Evolutionary conservation across 2,329 filamentous ascomycete species (phyloP).

Genomic region (Torrubiellomyces zombiae): DNA sequence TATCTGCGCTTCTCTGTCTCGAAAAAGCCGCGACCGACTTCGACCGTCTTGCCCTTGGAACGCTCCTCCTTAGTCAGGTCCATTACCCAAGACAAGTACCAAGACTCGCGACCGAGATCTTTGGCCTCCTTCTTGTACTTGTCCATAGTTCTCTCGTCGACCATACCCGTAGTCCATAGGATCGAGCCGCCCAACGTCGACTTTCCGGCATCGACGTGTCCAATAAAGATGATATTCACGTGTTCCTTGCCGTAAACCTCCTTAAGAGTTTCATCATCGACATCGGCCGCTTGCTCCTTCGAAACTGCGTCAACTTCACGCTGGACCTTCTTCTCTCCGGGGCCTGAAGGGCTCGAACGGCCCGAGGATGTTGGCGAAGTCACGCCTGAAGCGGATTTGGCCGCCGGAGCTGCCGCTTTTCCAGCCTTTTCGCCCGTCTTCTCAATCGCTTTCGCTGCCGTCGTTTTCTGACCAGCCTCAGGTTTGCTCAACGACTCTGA

Average conservation of each 20-base stretch:
- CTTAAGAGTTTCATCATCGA: slow-evolving; percentile 57
- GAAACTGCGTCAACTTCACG: slow-evolving; percentile 71
- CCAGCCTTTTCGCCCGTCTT: slow-evolving; percentile 58
- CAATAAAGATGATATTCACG: slow-evolving; percentile 93
- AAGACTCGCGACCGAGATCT: slow-evolving; percentile 89
- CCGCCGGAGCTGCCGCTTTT: slow-evolving; percentile 18
- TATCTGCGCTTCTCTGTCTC: slow-evolving; percentile 94
- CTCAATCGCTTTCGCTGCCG: slow-evolving; percentile 77
- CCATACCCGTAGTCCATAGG: slow-evolving; percentile 89
- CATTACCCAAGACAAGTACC: slow-evolving; percentile 97
- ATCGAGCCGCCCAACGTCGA: slow-evolving; percentile 91
- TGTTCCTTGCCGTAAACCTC: slow-evolving; percentile 93
- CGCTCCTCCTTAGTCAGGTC: slow-evolving; percentile 95
- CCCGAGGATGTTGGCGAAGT: slow-evolving; percentile 73
- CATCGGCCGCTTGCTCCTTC: slow-evolving; percentile 64
- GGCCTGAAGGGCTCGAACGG: slow-evolving; percentile 56
- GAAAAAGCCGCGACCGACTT: slow-evolving; percentile 90
- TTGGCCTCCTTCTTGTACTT: slow-evolving; percentile 97
- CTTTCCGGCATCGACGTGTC: slow-evolving; percentile 96
- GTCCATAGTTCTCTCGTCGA: slow-evolving; percentile 96
- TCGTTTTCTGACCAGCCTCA: slow-evolving; percentile 67
- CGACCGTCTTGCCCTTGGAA: slow-evolving; percentile 92
- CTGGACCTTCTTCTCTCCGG: slow-evolving; percentile 31
- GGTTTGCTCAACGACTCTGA: slow-evolving; percentile 30
- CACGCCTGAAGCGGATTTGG: slow-evolving; percentile 44